phyloP scores from a whole-genome alignment of 2,329 filamentous ascomycete species.

The Cladosporium colombiae region DNA sequence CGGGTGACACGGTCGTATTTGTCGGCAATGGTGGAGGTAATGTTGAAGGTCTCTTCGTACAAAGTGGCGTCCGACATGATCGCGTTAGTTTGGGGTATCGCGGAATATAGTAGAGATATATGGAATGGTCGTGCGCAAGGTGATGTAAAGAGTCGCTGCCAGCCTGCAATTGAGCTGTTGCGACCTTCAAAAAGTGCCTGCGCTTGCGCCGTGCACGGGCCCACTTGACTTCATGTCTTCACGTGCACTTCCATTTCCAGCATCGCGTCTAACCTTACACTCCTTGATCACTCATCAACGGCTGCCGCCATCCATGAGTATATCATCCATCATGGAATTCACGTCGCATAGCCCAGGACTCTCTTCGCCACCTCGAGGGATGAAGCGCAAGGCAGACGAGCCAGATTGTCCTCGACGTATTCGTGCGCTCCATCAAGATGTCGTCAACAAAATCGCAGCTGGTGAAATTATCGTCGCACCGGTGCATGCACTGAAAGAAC shows the following conservation, averaged over 20 bases:
- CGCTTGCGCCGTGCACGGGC: background rate
- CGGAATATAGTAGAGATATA: background rate
- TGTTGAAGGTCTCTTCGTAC: constrained; percentile 87
- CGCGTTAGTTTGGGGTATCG: constrained; percentile 30
- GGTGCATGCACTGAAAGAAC: constrained; percentile 91
- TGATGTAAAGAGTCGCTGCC: background rate
- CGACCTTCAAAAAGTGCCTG: background rate
- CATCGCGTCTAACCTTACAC: background rate
- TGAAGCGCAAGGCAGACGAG: constrained; percentile 37
- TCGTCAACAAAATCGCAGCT: constrained; percentile 97
- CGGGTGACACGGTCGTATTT: constrained; percentile 97
- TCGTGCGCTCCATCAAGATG: constrained; percentile 83
- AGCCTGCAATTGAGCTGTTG: background rate
- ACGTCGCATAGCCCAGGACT: background rate
- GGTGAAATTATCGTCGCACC: constrained; percentile 98
- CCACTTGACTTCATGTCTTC: background rate
- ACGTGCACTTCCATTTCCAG: background rate
- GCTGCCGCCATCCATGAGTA: background rate
- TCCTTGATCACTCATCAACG: background rate
- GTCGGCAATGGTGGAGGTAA: constrained; percentile 74
- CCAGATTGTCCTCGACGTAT: constrained; percentile 48
- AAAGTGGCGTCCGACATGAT: constrained; percentile 82
- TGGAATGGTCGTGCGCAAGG: background rate
- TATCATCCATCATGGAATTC: background rate
- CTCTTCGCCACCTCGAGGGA: constrained; percentile 33